Evolutionary conservation across 2,329 filamentous ascomycete genomes (phyloP).

Genomic region (Fusarium palustre): DNA sequence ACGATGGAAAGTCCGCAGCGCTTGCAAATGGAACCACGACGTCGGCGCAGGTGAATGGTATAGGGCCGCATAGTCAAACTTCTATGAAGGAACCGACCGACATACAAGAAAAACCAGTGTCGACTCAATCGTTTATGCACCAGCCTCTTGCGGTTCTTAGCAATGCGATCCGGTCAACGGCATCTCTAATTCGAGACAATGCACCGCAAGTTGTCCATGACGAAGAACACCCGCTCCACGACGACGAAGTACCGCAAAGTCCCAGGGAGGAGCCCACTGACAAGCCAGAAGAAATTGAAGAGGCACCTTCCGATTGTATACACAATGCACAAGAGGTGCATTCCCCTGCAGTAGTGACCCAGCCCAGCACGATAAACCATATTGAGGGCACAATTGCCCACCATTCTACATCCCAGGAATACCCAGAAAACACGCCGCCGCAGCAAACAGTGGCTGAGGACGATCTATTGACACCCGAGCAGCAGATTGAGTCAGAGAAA

Average conservation of each 20-base stretch:
- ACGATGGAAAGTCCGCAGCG: slow-evolving; percentile 17
- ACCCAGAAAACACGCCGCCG: neutral
- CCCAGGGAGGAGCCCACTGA: slow-evolving; percentile 3
- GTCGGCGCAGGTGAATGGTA: slow-evolving; percentile 20
- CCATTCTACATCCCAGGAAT: slow-evolving; percentile 14
- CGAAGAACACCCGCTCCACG: slow-evolving; percentile 3
- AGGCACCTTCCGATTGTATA: slow-evolving; percentile 2
- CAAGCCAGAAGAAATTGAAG: slow-evolving; percentile 3
- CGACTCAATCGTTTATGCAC: slow-evolving; percentile 27
- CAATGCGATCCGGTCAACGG: slow-evolving; percentile 20
- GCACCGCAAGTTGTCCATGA: neutral
- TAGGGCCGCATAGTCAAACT: slow-evolving; percentile 8
- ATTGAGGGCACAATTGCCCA: slow-evolving; percentile 21
- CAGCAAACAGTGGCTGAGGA: slow-evolving; percentile 11
- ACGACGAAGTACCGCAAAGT: slow-evolving; percentile 4
- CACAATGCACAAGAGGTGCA: neutral
- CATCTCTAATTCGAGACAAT: slow-evolving; percentile 15
- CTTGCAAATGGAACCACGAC: slow-evolving; percentile 1
- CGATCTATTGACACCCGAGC: slow-evolving; percentile 17
- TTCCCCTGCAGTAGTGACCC: slow-evolving; percentile 7
- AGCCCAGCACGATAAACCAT: neutral
- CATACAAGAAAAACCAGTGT: neutral
- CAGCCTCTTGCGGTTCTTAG: slow-evolving; percentile 18
- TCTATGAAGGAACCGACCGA: slow-evolving; percentile 19
- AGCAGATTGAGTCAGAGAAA: slow-evolving; percentile 18